Evolutionary conservation across 2,329 filamentous ascomycete species (phyloP), one percentile per base, ranked within the genome.

Genomic region (Coniochaeta hoffmannii): DNA sequence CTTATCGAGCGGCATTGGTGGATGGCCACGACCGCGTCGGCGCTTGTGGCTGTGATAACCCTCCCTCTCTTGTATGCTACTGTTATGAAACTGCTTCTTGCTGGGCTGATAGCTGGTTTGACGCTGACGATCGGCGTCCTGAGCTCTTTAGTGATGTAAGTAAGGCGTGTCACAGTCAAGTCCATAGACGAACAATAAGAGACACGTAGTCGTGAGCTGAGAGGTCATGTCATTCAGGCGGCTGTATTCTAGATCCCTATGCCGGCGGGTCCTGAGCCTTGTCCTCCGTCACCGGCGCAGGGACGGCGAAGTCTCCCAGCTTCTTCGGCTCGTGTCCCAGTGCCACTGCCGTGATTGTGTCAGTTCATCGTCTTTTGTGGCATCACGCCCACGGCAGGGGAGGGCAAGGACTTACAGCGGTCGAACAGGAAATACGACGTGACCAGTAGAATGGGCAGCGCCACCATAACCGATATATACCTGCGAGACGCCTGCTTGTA

Each of bases 371-470:
- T n/a, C n/a, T n/a, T n/a, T n/a, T n/a, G n/a, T n/a, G n/a, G n/a
- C n/a, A n/a, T n/a, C n/a, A n/a, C n/a, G n/a, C n/a, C n/a, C n/a
- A n/a, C n/a, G 41, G 14, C 11, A 6, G 24, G 38, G 38, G 17
- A 9, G 11, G 41, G 41, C 31, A 36, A 26, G 32, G 34, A 72
- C 76, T 69, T 56, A 78, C 77, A 62, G 66, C 76, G 68, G 49
- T 81, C 73, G 65, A 77, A 82, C 2, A 83, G 63, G 53, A 73
- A 74, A 58, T 79, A 83, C 22, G 79, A 81, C 26, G 77, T 79
- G 52, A 83, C 79, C 14, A 82, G 58, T 4, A 82, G 61, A 31
- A 83, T 74, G 2, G 80, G 80, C 66, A 81, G 61, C 24, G 76
- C 78, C 55, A 82, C 73, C 60, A 83, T 77, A 8, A 73, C 58